These are phyloP conservation scores for Hygrocybe punicea DNA, from an alignment of 768 basidiomycete species.

Conservation along the genomic window DNA sequence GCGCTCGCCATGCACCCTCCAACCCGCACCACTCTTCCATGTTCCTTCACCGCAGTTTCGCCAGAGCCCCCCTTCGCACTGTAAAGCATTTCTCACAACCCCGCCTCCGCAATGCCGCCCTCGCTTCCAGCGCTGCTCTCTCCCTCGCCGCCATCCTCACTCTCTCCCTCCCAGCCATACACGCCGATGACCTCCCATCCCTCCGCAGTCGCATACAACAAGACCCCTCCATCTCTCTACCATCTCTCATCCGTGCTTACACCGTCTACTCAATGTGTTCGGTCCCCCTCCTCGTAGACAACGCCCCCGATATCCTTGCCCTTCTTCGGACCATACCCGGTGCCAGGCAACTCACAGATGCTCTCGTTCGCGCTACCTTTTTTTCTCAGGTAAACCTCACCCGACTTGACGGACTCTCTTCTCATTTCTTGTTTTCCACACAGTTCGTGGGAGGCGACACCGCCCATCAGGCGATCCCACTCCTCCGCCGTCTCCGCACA, in stretches of 20 bases:
- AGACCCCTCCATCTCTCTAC: conserved; percentile 3
- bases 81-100: neutral
- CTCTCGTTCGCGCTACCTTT: conserved; percentile 74
- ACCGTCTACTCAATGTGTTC: conserved; percentile 81
- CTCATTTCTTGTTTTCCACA: neutral
- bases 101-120: neutral
- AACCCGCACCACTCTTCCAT: neutral
- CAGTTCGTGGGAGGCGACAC: conserved; percentile 93
- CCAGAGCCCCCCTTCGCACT: neutral
- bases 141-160: neutral
- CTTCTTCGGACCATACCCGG: conserved; percentile 52
- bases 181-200: neutral
- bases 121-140: neutral
- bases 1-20: neutral
- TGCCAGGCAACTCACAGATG: conserved; percentile 60
- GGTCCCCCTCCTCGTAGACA: conserved; percentile 70
- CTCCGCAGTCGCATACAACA: neutral
- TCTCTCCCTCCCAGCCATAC: neutral
- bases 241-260: conserved; percentile 56
- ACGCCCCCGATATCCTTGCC: conserved; percentile 63
- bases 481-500: conserved; percentile 58
- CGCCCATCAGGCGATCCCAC: conserved; percentile 60
- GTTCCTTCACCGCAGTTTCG: neutral
- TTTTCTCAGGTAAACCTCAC: conserved; percentile 64
- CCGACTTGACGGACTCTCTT: neutral